Evolutionary conservation across 2,329 filamentous ascomycete genomes (phyloP), one percentile per base, ranked within the genome.

Genomic region (Colletotrichum caudatum): DNA sequence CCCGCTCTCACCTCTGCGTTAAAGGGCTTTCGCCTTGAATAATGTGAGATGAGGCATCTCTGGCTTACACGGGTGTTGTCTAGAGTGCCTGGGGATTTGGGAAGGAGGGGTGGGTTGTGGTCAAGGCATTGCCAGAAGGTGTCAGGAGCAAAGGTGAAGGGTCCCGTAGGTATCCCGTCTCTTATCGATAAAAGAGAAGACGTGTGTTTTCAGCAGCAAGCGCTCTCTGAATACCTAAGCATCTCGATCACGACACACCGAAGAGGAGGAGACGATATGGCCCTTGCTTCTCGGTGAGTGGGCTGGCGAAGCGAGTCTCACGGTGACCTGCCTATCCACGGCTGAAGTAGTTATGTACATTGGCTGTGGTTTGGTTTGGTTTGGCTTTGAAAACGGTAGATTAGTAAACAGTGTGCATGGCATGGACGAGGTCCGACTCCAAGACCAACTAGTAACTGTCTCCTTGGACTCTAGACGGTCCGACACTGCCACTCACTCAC

Each of bases 381-480:
- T 51, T 14, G 46, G 1, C 23, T 33, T 12, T 11, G n/a, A n/a
- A 5, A 23, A 53, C 37, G 33, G 35, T 16, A 23, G 35, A 53
- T 51, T 14, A 26, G 41, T 23, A n/a, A 39, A 51, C 26, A 33
- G 46, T 8, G 41, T 44, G 41, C 16, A 16, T 51, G 60, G 60
- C 29, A 62, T 51, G 39, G 41, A 60, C 58, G 41, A 51, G 29
- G 44, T 37, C 59, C 44, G 46, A 51, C n/a, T 51, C 44, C 33
- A 26, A 51, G 33, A n/a, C 33, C 33, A 11, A 16, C 18, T 60
- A 33, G 4, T 14, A 11, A 11, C 18, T 48, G 20, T 18, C 41
- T 16, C 23, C 16, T 12, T 29, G 29, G 29, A 29, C 26, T 37
- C 3, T 18, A 18, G 39, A 33, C 57, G 33, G 8, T 33, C 57